A percentile compares a stretch with the other conserved stretches of the same genome.
Evolutionary conservation across 1,139 yeast genomes (phyloP).

Genomic region (Saccharomyces hybrid): DNA sequence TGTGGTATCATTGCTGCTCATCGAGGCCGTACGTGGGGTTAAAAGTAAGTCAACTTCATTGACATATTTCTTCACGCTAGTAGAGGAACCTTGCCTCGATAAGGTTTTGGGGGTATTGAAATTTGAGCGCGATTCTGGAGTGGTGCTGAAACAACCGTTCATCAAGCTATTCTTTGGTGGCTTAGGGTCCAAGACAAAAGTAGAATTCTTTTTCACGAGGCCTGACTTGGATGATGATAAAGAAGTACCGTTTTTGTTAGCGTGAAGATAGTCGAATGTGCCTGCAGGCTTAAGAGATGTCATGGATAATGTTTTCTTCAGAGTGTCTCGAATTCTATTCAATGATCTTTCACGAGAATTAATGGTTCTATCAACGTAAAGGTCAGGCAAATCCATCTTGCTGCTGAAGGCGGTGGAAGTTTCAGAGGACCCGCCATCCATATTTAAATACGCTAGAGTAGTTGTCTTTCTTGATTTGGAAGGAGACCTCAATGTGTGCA

Average conservation of each 20-base stretch:
- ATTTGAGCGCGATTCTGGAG: slow-evolving; percentile 27
- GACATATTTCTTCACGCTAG: slow-evolving; percentile 7
- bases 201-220: slow-evolving; percentile 20
- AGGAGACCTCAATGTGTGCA: slow-evolving; percentile 23
- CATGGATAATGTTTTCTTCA: slow-evolving; percentile 28
- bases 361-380: background rate
- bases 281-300: slow-evolving; percentile 16
- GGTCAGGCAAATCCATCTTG: slow-evolving; percentile 6
- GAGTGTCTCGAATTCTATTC: slow-evolving; percentile 20
- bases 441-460: slow-evolving; percentile 7
- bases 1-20: background rate
- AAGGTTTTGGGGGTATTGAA: slow-evolving; percentile 22
- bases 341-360: slow-evolving; percentile 13
- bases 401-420: slow-evolving; percentile 6
- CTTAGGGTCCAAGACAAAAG: slow-evolving; percentile 29
- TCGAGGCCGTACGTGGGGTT: background rate
- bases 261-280: background rate
- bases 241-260: background rate
- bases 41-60: slow-evolving; percentile 4
- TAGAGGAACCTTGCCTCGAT: slow-evolving; percentile 21
- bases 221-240: background rate
- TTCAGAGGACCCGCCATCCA: slow-evolving; percentile 6
- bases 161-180: slow-evolving; percentile 27
- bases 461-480: slow-evolving; percentile 13
- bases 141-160: slow-evolving; percentile 30